These are phyloP conservation scores for Beauveria medogensis DNA, from an alignment of 2,329 filamentous ascomycete species.

Conservation along the genomic window DNA sequence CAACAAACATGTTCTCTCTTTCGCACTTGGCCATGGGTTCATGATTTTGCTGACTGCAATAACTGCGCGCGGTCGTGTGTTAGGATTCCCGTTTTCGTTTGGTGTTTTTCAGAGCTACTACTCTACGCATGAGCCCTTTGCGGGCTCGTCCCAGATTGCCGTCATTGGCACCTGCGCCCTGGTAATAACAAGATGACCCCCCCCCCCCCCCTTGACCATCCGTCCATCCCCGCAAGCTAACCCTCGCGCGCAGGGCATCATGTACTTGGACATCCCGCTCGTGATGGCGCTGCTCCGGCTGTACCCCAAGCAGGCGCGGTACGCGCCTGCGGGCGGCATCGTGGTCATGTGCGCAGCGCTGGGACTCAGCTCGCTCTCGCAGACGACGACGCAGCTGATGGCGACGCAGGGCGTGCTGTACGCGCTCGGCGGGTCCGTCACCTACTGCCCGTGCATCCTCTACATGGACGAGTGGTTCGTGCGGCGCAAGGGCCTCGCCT, in stretches of 20 bases:
- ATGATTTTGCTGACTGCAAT: neutral
- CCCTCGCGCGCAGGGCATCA: conserved; percentile 33
- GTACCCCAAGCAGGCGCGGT: conserved; percentile 32
- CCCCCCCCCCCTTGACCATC: no score
- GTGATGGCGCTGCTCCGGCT: conserved; percentile 37
- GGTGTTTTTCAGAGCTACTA: conserved; percentile 68
- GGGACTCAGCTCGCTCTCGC: conserved; percentile 44
- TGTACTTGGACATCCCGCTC: conserved; percentile 46
- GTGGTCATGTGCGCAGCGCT: conserved; percentile 44
- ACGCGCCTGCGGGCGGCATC: conserved; percentile 37
- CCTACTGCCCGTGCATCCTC: conserved; percentile 47
- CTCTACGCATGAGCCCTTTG: conserved; percentile 49
- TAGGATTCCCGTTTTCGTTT: conserved; percentile 61
- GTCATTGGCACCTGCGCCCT: conserved; percentile 57
- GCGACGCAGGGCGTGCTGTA: conserved; percentile 54
- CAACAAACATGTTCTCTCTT: no score
- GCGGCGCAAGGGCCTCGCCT: conserved; percentile 48
- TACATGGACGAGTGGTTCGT: conserved; percentile 59
- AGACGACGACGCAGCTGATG: conserved; percentile 45
- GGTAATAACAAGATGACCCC: conserved; percentile 23
- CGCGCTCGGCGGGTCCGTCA: conserved; percentile 46
- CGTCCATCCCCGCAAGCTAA: neutral
- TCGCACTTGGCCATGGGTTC: neutral
- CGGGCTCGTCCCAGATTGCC: conserved; percentile 44
- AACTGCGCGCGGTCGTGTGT: no score